Evolutionary conservation across 2,329 filamentous ascomycete species (phyloP).

Genomic region (Colletotrichum shisoi): DNA sequence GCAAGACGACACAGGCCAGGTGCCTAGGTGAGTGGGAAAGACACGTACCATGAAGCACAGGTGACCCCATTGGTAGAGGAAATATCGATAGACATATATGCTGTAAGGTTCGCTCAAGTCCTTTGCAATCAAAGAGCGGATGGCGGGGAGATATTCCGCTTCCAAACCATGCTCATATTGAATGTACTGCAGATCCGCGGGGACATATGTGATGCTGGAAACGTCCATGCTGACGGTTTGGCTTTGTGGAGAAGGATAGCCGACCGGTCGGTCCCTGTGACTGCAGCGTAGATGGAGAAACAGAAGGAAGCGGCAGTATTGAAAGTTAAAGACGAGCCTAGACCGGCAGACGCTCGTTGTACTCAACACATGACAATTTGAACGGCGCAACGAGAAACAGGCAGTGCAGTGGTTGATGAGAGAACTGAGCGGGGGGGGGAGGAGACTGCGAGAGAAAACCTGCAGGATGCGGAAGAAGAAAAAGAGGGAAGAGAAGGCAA

Average conservation of each 20-base stretch:
- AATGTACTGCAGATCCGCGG: slow-evolving; percentile 63
- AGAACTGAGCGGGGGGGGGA: neutral
- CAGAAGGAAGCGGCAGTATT: neutral
- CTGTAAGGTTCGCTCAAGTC: slow-evolving; percentile 98
- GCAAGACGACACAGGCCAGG: slow-evolving; percentile 1
- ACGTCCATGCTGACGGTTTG: slow-evolving; percentile 47
- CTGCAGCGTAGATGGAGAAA: neutral
- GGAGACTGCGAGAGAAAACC: neutral
- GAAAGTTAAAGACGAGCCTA: slow-evolving; percentile 17
- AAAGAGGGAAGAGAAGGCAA: neutral
- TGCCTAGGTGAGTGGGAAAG: slow-evolving; percentile 4
- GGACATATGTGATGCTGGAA: slow-evolving; percentile 48
- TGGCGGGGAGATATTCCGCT: slow-evolving; percentile 76
- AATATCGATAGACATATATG: slow-evolving; percentile 99
- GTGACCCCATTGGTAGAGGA: slow-evolving; percentile 96
- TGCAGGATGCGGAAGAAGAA: neutral
- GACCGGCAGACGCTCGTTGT: slow-evolving; percentile 11
- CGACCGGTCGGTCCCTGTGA: no score
- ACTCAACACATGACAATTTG: slow-evolving; percentile 35
- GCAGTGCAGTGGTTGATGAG: slow-evolving; percentile 4
- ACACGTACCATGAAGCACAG: slow-evolving; percentile 86
- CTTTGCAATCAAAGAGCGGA: slow-evolving; percentile 91
- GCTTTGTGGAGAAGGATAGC: neutral
- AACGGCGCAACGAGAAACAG: slow-evolving; percentile 3
- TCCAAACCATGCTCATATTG: slow-evolving; percentile 70